Evolutionary conservation across 495 filamentous ascomycete species (phyloP).

Genomic region (Podospora sp.): DNA sequence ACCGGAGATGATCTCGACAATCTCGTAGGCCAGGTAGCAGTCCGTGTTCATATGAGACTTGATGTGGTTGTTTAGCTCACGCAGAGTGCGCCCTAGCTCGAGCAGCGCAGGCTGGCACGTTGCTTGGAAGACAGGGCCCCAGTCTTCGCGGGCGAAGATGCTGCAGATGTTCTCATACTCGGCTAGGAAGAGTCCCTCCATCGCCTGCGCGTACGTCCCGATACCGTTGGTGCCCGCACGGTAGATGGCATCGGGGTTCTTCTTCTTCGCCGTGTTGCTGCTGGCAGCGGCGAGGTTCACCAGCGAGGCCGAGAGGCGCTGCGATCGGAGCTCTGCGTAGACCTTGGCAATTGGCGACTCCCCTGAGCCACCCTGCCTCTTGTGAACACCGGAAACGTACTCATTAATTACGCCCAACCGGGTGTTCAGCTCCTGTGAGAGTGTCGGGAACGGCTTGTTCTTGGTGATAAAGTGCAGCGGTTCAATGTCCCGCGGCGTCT

Average conservation of each 20-base stretch:
- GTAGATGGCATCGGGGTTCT: conserved; percentile 78
- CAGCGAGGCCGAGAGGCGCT: conserved; percentile 77
- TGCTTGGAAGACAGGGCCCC: conserved; percentile 72
- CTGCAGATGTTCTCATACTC: conserved; percentile 87
- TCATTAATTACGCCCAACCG: conserved; percentile 55
- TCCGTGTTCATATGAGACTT: conserved; percentile 84
- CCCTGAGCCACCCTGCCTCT: conserved; percentile 32
- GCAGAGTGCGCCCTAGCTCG: conserved; percentile 82
- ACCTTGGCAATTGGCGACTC: conserved; percentile 68
- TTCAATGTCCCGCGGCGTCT: conserved; percentile 76
- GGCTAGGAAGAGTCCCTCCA: conserved; percentile 81
- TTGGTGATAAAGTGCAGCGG: conserved; percentile 95
- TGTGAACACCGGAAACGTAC: conserved; percentile 41
- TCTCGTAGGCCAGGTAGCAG: conserved; percentile 95
- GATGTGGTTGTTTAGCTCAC: conserved; percentile 88
- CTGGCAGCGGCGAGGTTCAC: conserved; percentile 86
- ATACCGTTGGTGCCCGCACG: conserved; percentile 91
- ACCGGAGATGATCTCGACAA: conserved; percentile 85
- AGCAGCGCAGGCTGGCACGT: conserved; percentile 75
- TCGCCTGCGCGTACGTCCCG: conserved; percentile 80
- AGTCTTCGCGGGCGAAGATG: conserved; percentile 83
- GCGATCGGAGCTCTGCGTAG: conserved; percentile 82
- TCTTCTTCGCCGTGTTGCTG: conserved; percentile 82
- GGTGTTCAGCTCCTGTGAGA: conserved; percentile 54
- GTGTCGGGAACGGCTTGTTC: conserved; percentile 55